These are phyloP conservation scores for Mortierella antarctica DNA, from an alignment of 192 early-diverging fungal species.

Conservation along the genomic window DNA sequence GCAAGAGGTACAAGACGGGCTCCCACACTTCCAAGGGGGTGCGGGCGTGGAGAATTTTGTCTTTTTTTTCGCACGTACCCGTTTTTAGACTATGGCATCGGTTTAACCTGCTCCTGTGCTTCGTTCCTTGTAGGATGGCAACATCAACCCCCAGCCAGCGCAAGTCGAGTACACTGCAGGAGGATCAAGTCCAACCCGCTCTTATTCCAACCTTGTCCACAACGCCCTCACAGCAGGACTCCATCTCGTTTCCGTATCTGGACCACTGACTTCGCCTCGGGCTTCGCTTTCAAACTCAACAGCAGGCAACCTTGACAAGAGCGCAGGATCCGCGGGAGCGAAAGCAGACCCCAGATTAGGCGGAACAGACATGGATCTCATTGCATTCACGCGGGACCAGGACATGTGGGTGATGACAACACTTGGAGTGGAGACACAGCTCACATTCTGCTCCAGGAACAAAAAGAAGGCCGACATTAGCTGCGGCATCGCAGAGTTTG, in stretches of 20 bases:
- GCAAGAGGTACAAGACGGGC: slow-evolving; percentile 24
- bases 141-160: slow-evolving; percentile 31
- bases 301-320: slow-evolving; percentile 20
- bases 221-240: slow-evolving; percentile 32
- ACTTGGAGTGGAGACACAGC: slow-evolving; percentile 63
- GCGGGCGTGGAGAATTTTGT: not conserved
- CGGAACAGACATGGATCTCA: slow-evolving; percentile 56
- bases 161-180: not conserved
- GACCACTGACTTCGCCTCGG: slow-evolving; percentile 33
- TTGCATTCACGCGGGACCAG: slow-evolving; percentile 69
- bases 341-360: slow-evolving; percentile 69
- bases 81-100: not conserved
- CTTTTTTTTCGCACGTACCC: not conserved
- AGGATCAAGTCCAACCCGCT: slow-evolving; percentile 2
- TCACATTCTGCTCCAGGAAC: slow-evolving; percentile 65
- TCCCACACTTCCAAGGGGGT: not conserved
- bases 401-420: slow-evolving; percentile 71
- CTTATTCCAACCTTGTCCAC: slow-evolving; percentile 24
- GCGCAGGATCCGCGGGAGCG: slow-evolving; percentile 11
- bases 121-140: slow-evolving; percentile 24
- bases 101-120: not conserved
- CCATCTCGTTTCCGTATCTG: slow-evolving; percentile 41
- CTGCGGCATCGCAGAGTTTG: slow-evolving; percentile 74
- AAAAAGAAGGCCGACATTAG: slow-evolving; percentile 54
- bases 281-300: slow-evolving; percentile 17